Conservation (phyloP, 208 protist species). For the Leishmania arabica region DNA sequence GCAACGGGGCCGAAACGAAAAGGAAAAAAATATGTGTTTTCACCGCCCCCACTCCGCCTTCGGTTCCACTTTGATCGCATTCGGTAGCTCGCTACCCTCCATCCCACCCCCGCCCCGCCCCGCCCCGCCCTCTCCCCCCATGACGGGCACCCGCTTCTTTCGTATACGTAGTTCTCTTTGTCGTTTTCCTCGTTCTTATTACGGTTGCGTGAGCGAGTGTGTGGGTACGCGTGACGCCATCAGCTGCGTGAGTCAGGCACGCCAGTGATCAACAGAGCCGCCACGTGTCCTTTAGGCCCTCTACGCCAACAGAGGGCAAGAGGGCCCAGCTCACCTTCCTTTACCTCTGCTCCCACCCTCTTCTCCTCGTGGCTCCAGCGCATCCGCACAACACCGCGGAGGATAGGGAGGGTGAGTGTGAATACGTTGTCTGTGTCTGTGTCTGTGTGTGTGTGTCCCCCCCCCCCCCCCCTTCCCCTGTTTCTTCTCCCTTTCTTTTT, state of each 20-base stretch:
- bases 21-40: background rate
- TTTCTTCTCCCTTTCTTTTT: background rate
- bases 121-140: background rate
- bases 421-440: background rate
- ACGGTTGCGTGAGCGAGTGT: background rate
- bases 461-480: background rate
- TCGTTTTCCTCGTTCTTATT: constrained; percentile 7
- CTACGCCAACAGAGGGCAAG: background rate
- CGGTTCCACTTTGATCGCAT: too few species aligned
- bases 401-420: background rate
- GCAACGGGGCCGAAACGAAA: too few species aligned
- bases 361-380: background rate
- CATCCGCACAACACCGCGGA: background rate
- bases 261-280: background rate
- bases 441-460: too few species aligned
- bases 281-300: background rate
- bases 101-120: too few species aligned
- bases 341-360: background rate
- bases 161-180: background rate
- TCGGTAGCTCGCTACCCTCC: too few species aligned
- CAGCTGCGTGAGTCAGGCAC: background rate
- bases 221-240: background rate
- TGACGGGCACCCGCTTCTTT: too few species aligned
- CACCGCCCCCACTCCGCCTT: too few species aligned
- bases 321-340: background rate